Evolutionary conservation across 208 protist genomes (phyloP), one percentile per base, ranked within the genome.

Genomic region (Leishmania mexicana): DNA sequence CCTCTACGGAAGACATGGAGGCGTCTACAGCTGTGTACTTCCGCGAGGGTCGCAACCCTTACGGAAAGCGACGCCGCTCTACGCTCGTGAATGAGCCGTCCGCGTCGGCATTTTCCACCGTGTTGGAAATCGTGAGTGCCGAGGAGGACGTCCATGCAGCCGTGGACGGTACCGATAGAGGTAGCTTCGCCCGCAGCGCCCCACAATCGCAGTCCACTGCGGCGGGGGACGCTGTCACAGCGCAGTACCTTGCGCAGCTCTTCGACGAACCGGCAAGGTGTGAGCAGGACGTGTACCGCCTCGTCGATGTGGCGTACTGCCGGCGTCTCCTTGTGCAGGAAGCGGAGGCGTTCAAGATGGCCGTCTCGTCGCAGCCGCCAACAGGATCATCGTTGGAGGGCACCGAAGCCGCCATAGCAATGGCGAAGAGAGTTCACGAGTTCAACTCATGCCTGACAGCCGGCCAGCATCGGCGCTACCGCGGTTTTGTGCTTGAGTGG

Each of bases 401-500:
- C 31, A 24, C 42, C 51, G 35, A 19, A 19, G 53, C 13, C 2
- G n/a, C 35, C 28, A 42, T 51, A 1, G 57, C 47, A 6, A 73
- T 49, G 53, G 60, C 31, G 47, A 65, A 77, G 49, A 38, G 57
- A 35, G 78, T 87, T 11, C 15, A 60, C 21, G 87, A 84, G 40
- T 94, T 90, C 80, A 82, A 84, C 75, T 93, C 93, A 35, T 94
- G 88, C 68, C 77, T 96, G 3, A 94, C 93, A 35, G 76, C 71
- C 24, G 93, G 93, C 13, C 93, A 96, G 85, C 90, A 94, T 65
- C 85, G 54, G 47, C 89, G 89, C 54, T 96, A 94, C 78, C 85
- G 81, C 28, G 67, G 82, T 1, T 71, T 88, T 49, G 76, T 96
- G 57, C 21, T 81, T 21, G 79, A 81, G 54, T 90, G 87, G 83